phyloP scores from a whole-genome alignment of 768 basidiomycete genomes.

The Cyclocybe aegerita region DNA sequence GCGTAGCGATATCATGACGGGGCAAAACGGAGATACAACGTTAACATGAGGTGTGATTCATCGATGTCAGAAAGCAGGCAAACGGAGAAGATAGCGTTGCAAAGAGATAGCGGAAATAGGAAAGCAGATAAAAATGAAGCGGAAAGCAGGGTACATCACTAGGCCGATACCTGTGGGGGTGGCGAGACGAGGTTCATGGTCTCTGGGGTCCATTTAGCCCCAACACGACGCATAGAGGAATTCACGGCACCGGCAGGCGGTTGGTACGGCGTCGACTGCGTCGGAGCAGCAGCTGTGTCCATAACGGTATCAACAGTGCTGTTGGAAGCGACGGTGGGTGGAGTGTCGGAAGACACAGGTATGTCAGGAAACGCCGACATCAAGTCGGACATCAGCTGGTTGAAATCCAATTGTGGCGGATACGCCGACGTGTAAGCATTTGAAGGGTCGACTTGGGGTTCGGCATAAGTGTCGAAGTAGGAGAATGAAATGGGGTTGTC shows the following conservation, averaged over 20 bases:
- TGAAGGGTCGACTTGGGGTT: too few species aligned
- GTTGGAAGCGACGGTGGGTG: too few species aligned
- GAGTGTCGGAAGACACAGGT: too few species aligned
- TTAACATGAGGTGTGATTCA: too few species aligned
- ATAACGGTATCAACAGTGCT: too few species aligned
- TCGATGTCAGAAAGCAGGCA: slow-evolving; percentile 7
- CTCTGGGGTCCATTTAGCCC: slow-evolving; percentile 36
- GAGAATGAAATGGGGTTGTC: slow-evolving; percentile 2
- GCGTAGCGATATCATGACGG: background rate
- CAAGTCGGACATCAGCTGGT: too few species aligned
- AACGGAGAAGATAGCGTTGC: slow-evolving; percentile 5
- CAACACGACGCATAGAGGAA: slow-evolving; percentile 53
- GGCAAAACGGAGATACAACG: background rate
- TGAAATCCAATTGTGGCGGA: too few species aligned
- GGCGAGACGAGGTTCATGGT: too few species aligned
- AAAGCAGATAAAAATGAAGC: slow-evolving; percentile 38
- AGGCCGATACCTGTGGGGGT: slow-evolving; percentile 19
- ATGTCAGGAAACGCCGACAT: too few species aligned
- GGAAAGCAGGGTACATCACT: slow-evolving; percentile 19
- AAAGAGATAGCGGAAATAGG: slow-evolving; percentile 48
- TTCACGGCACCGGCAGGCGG: slow-evolving; percentile 56
- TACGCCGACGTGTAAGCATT: too few species aligned
- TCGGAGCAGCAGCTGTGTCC: background rate
- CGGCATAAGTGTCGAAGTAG: slow-evolving; percentile 1
- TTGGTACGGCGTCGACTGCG: slow-evolving; percentile 31